phyloP scores from a whole-genome alignment of 352 stramenopile genomes.

The Phytophthora citrophthora region DNA sequence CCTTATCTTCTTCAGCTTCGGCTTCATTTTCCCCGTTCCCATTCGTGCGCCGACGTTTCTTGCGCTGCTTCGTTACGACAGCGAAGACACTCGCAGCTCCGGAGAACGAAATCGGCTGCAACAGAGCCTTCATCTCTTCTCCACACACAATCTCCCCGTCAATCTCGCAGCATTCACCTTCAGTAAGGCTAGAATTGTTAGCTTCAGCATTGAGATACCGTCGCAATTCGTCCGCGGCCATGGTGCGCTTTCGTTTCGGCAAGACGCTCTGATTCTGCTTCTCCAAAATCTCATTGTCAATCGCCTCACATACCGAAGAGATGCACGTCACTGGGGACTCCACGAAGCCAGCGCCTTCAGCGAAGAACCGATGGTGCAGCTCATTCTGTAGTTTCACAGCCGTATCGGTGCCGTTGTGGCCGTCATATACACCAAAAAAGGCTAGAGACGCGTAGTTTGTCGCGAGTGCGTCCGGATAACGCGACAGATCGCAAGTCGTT shows the following conservation, averaged over 20 bases:
- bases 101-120: conserved; percentile 88
- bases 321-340: conserved; percentile 62
- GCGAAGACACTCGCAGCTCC: conserved; percentile 75
- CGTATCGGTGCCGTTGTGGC: conserved; percentile 88
- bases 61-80: conserved; percentile 57
- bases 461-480: conserved; percentile 44
- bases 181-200: conserved; percentile 23
- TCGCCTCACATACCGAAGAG: conserved; percentile 53
- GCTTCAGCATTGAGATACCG: conserved; percentile 24
- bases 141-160: conserved; percentile 39
- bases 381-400: conserved; percentile 77
- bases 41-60: conserved; percentile 33
- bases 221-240: conserved; percentile 44
- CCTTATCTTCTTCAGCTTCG: conserved; percentile 15
- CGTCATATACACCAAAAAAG: conserved; percentile 90
- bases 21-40: conserved; percentile 4
- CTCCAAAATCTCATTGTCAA: conserved; percentile 83
- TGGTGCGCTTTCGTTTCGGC: conserved; percentile 69
- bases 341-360: conserved; percentile 56
- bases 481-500: conserved; percentile 49
- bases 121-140: conserved; percentile 52
- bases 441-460: conserved; percentile 57
- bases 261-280: conserved; percentile 75
- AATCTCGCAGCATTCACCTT: conserved; percentile 52
- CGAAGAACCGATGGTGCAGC: conserved; percentile 80